Percentiles rank a stretch among this genome's conserved stretches.
Conservation (phyloP, 129 eudicot genomes). For the Silybum marianum region DNA sequence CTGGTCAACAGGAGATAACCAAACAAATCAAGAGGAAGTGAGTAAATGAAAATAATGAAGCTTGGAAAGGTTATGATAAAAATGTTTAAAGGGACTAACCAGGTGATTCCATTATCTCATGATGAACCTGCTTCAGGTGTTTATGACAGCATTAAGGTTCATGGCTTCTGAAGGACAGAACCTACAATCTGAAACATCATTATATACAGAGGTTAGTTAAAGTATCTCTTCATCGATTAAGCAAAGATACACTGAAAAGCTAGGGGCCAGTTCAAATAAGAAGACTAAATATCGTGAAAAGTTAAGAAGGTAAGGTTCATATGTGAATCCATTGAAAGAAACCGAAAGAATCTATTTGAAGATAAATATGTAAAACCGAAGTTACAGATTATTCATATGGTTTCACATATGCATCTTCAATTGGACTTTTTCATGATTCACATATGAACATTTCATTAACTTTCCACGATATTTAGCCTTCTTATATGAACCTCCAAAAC, state of each 20-base stretch:
- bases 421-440: too few relatives aligned
- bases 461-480: too few relatives aligned
- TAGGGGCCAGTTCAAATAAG: too few relatives aligned
- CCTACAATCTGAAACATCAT: conserved; percentile 17
- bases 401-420: too few relatives aligned
- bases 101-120: conserved; percentile 52
- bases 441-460: too few relatives aligned
- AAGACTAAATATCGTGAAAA: too few relatives aligned
- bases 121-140: conserved; percentile 28
- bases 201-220: conserved; percentile 16
- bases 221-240: conserved; percentile 6
- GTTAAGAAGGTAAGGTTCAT: too few relatives aligned
- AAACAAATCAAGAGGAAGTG: neutral
- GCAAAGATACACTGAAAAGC: neutral
- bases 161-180: conserved; percentile 21
- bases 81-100: conserved; percentile 34
- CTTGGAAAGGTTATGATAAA: neutral
- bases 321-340: too few relatives aligned
- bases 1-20: neutral
- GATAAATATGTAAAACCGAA: too few relatives aligned
- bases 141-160: conserved; percentile 23
- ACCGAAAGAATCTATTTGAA: too few relatives aligned
- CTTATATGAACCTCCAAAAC: too few relatives aligned
- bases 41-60: neutral
- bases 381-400: too few relatives aligned